Evolutionary conservation across 352 stramenopile species (phyloP), one percentile per base, ranked within the genome.

Genomic region (Plasmopara halstedii): DNA sequence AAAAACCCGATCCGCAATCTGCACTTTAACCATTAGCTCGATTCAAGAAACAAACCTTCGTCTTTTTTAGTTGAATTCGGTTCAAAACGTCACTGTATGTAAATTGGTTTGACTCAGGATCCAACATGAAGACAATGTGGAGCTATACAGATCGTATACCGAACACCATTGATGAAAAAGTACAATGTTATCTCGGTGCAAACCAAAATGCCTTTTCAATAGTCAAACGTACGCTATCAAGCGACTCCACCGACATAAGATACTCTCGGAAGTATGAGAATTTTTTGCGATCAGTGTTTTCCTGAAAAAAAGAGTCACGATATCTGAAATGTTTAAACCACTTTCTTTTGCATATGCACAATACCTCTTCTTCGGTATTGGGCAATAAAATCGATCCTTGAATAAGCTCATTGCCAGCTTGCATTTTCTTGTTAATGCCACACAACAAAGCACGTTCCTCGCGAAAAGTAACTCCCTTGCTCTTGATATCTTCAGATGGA

Each of bases 221-320:
- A 15, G 15, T 32, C 14, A 20, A 31, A 81, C 77, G 50, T 71
- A 89, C 77, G 40, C 58, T 79, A 32, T 86, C 75, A 19, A 89
- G 70, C 18, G 60, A 62, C 21, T 87, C 65, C 38, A 87, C 69
- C 22, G 75, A 70, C 57, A 89, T 65, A 42, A 84, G 67, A 46
- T 92, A 92, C 42, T 92, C 81, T 50, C 81, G 76, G 38, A 82
- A 85, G 48, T 82, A 92, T 2, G 69, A 75, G 44, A 89, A 92
- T 58, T 88, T 92, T 44, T 92, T 78, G 17, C 50, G 63, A 20
- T 88, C 76, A 33, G 53, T 64, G 21, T 48, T 63, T 18, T 83
- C 73, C 62, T 88, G 64, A 47, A 50, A 21, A 36, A 53, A 53
- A 47, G 10, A 26, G 29, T 25, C 8, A 19, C 15, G 56, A 21